Evolutionary conservation across 2,329 filamentous ascomycete species (phyloP).

Genomic region (Ilyonectria robusta): DNA sequence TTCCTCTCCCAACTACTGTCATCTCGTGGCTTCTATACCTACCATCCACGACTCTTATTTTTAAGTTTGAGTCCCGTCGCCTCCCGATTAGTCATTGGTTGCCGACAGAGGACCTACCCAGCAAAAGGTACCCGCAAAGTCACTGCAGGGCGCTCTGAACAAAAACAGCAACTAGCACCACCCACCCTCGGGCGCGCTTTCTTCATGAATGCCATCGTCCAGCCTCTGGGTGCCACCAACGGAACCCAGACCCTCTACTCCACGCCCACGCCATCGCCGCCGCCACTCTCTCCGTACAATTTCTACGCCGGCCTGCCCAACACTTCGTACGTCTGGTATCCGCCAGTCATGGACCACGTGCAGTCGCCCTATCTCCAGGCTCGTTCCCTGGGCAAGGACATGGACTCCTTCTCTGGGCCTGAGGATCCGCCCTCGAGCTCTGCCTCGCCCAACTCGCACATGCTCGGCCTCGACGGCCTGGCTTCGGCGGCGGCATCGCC

Average conservation of each 20-base stretch:
- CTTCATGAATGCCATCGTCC: conserved; percentile 31
- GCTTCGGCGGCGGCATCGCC: conserved; percentile 38
- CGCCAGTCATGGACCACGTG: conserved; percentile 30
- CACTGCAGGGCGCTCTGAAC: conserved; percentile 13
- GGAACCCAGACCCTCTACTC: conserved; percentile 28
- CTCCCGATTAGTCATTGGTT: conserved; percentile 2
- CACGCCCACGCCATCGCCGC: conserved; percentile 33
- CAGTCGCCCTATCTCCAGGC: conserved; percentile 27
- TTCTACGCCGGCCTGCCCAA: conserved; percentile 35
- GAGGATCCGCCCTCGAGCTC: conserved; percentile 42
- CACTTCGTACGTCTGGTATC: conserved; percentile 36
- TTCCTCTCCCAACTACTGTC: background rate
- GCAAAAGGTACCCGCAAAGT: conserved; percentile 9
- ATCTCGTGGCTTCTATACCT: background rate
- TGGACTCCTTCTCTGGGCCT: conserved; percentile 30
- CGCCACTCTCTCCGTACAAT: conserved; percentile 31
- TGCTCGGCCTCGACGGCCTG: conserved; percentile 30
- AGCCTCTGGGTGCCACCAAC: conserved; percentile 28
- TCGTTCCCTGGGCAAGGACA: conserved; percentile 27
- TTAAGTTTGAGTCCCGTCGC: background rate
- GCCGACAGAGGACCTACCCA: background rate
- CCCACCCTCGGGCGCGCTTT: conserved; percentile 12
- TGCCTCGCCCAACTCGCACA: conserved; percentile 44
- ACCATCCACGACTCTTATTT: background rate
- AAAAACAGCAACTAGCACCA: conserved; percentile 20